Evolutionary conservation across 108 stramenopile species (phyloP), one percentile per base, ranked within the genome.

Genomic region (Skeletonema grethae): DNA sequence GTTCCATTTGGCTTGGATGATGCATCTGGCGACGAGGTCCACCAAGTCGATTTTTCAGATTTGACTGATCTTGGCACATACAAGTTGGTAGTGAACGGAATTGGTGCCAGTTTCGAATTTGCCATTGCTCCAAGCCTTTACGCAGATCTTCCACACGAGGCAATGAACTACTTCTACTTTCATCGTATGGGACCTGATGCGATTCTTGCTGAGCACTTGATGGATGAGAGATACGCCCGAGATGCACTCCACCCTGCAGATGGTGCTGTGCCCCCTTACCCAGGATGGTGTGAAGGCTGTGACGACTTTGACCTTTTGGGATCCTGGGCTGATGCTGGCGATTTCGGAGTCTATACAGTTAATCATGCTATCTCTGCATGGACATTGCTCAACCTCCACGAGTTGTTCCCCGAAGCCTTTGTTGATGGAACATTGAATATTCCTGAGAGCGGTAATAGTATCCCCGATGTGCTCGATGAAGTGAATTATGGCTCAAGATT

Each of bases 81-180:
- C 59, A 69, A 31, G 30, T 53, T 74, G 12, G 73, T 74, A 16
- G 73, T 68, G 0, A 45, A 74, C 29, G 67, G 73, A 1, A 69
- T 74, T 18, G 73, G 73, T 0, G 24, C 67, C 12, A 59, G 57
- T 29, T n/a, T 74, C 9, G 18, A 16, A 7, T 74, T 74, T 46
- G 43, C 24, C 9, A 69, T 74, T 35, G 66, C 73, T 15, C 67
- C 73, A 9, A 67, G 53, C 38, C 67, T 74, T 9, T 74, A 74
- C 15, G 55, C 73, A 18, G 25, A 74, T 18, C 67, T 74, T 25
- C 73, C 73, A 32, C 67, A 68, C 31, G 73, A 74, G 57, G 67
- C 67, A 30, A 74, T 74, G 73, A 74, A 74, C 58, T 74, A 74
- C 67, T 74, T 74, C 18, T 74, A 74, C 46, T 74, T 74, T 22